Conservation (phyloP, 2,329 filamentous ascomycete genomes). For the Monosporascus sp. region DNA sequence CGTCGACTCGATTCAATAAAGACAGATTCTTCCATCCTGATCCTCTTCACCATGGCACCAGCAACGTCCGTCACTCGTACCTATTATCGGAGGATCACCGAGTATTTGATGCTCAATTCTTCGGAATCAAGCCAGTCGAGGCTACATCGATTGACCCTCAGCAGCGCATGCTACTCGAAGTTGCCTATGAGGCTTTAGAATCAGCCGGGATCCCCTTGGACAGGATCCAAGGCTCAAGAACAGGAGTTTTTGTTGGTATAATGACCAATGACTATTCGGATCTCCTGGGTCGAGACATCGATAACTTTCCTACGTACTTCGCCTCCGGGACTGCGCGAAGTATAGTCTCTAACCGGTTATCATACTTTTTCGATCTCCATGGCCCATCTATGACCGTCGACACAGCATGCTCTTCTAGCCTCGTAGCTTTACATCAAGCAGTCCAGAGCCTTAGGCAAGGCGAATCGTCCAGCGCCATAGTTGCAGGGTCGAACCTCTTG, state of each 20-base stretch:
- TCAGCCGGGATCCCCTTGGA: neutral
- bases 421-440: constrained; percentile 7
- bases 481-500: constrained; percentile 2
- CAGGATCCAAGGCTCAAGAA: neutral
- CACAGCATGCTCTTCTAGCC: constrained; percentile 9
- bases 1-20: constrained; percentile 14
- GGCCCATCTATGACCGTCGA: constrained; percentile 8
- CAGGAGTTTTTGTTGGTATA: neutral
- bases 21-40: constrained; percentile 3
- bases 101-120: constrained; percentile 7
- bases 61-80: constrained; percentile 5
- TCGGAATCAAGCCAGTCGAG: constrained; percentile 3
- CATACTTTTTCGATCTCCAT: constrained; percentile 8
- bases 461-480: constrained; percentile 1
- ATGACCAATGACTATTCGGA: constrained; percentile 1
- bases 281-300: neutral
- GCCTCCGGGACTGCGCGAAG: neutral
- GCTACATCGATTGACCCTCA: constrained; percentile 4
- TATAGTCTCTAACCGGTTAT: constrained; percentile 3
- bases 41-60: constrained; percentile 2
- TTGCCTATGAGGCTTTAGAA: constrained; percentile 6
- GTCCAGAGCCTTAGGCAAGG: constrained; percentile 1
- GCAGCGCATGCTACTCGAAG: constrained; percentile 4
- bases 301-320: neutral
- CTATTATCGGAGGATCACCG: constrained; percentile 1